Base-by-base conservation (phyloP, 129 eudicot species). In the Lonicera japonica region DNA sequence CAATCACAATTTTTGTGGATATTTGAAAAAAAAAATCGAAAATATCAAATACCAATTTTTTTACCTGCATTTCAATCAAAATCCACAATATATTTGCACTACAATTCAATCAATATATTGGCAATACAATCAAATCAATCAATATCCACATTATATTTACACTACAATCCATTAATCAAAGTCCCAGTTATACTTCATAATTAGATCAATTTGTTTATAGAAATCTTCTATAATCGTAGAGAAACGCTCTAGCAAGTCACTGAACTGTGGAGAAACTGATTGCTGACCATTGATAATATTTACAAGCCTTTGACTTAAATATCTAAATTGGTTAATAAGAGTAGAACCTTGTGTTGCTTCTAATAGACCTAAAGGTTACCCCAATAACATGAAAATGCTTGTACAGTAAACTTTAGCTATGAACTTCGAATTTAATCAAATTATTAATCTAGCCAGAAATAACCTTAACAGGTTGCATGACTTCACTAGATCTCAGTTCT, bases 181-280 rank as follows among this genome's bases (percentile, higher is more conserved):
- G 80, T 86, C 95, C 95, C 95, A 86, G 58, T 80, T 75, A 74
- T 77, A 82, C 63, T 86, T 86, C 39, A 68, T 73, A 66, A 74
- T 67, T 16, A 82, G 75, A 76, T 75, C 78, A 62, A 86, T 70
- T 57, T 79, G 89, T 53, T 57, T 80, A 82, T 77, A 82, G 40
- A 86, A 75, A 75, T 74, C 75, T 60, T 79, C 86, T 60, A 79
- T 64, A 21, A 77, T 65, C 19, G 76, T 66, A 50, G 81, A 67
- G 67, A 79, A 65, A 41, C 74, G 79, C 34, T 58, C 86, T 45
- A 79, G 74, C 64, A 86, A 25, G 54, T 73, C 77, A 64, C 73
- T 67, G 41, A 84, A 70, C 4, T 75, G 79, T 5, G 79, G 82
- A 68, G 89, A 70, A 56, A 85, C 70, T 64, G 84, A 75, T 70